Percentiles rank a stretch among this genome's conserved stretches.
These are phyloP conservation scores for Diaporthe citriasiana DNA, from an alignment of 2,329 filamentous ascomycete genomes.

Conservation along the genomic window DNA sequence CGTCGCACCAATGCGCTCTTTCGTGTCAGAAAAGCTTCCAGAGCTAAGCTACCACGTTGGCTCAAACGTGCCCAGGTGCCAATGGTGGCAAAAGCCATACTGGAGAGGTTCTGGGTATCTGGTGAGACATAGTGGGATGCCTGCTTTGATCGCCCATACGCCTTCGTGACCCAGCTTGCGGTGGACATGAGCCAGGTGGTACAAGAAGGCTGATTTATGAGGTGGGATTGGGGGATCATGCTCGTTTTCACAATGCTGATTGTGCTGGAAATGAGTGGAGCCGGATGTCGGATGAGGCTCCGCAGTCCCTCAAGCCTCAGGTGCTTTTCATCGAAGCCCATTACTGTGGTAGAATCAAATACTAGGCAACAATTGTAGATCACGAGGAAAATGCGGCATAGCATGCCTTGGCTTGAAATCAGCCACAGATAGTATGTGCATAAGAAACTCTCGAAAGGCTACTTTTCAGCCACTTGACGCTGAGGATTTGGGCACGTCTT, in stretches of 20 bases:
- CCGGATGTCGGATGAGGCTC: not conserved
- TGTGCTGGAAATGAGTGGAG: not conserved
- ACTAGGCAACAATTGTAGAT: not conserved
- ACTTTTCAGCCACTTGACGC: not conserved
- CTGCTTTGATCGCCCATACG: slow-evolving; percentile 55
- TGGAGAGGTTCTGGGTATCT: slow-evolving; percentile 54
- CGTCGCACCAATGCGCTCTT: slow-evolving; percentile 45
- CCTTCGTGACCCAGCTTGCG: slow-evolving; percentile 45
- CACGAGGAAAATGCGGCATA: not conserved
- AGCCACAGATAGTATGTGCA: not conserved
- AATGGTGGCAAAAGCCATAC: slow-evolving; percentile 49
- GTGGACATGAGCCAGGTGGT: slow-evolving; percentile 38
- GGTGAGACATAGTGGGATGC: slow-evolving; percentile 52
- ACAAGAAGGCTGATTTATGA: not conserved
- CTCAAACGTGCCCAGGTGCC: slow-evolving; percentile 51
- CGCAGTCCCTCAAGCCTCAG: not conserved
- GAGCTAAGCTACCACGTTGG: slow-evolving; percentile 49
- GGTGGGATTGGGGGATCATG: not conserved
- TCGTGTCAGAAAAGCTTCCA: slow-evolving; percentile 48
- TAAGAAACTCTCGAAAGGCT: not conserved
- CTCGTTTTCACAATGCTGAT: not conserved
- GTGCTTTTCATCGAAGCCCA: not conserved
- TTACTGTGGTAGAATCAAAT: not conserved
- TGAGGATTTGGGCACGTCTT: slow-evolving; percentile 7
- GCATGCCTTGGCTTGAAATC: not conserved